Evolutionary conservation across 1,139 yeast species (phyloP).

Genomic region (Taphrina confusa): DNA sequence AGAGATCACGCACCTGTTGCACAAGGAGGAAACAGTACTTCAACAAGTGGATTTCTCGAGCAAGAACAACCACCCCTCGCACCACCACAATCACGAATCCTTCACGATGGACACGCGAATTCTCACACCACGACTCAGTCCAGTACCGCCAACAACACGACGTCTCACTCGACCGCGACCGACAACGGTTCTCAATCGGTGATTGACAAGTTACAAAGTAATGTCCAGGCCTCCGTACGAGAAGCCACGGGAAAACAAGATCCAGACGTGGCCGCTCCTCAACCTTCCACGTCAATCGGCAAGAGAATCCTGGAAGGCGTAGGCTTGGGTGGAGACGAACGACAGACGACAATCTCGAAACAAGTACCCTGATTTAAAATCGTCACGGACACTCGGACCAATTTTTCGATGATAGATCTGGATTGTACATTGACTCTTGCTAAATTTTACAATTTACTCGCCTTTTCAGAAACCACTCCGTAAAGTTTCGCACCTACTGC

Average conservation of each 20-base stretch:
- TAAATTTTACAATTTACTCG: background rate
- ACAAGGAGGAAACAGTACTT: no score
- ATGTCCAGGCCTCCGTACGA: slow-evolving; percentile 6
- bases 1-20: slow-evolving; percentile 5
- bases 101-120: no score
- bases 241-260: slow-evolving; percentile 7
- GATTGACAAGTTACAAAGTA: slow-evolving; percentile 8
- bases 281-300: background rate
- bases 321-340: slow-evolving; percentile 13
- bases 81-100: no score
- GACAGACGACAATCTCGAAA: slow-evolving; percentile 5
- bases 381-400: no score
- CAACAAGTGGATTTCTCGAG: no score
- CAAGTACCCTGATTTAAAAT: no score
- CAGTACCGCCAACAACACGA: no score
- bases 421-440: no score
- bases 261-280: slow-evolving; percentile 5
- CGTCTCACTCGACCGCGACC: background rate
- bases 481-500: slow-evolving; percentile 12
- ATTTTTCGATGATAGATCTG: no score
- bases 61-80: no score
- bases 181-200: background rate
- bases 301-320: slow-evolving; percentile 6
- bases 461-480: background rate
- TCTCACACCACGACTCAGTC: background rate